Percentiles rank a stretch among this genome's conserved stretches.
Evolutionary conservation across 306 rosid species (phyloP).

Genomic region (Aeschynomene evenia): DNA sequence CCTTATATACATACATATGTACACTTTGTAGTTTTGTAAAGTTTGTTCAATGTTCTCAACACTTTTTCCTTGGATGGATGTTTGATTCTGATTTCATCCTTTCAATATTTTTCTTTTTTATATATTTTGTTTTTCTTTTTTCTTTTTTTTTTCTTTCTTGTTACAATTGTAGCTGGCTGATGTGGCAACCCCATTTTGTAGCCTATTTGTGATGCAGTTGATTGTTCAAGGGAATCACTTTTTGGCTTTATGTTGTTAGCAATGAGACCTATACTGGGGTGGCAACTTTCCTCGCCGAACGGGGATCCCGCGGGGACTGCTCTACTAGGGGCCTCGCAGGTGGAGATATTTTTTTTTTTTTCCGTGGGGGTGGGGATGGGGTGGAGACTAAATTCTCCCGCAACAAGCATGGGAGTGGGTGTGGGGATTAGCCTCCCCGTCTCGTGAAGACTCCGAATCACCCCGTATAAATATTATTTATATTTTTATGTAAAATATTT

Average conservation of each 20-base stretch:
- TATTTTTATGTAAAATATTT: no score
- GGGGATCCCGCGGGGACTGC: no score
- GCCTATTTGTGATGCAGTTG: constrained; percentile 15
- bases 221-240: constrained; percentile 25
- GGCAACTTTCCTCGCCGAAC: no score
- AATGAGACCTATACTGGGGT: not conserved
- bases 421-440: no score
- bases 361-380: no score
- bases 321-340: no score
- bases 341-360: no score
- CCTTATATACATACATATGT: constrained; percentile 18
- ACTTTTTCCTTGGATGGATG: constrained; percentile 33
- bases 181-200: not conserved
- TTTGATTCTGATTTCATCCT: constrained; percentile 28
- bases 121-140: not conserved
- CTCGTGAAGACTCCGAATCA: no score
- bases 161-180: constrained; percentile 19
- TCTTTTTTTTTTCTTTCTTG: constrained; percentile 8
- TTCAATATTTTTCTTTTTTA: constrained; percentile 32
- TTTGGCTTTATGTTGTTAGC: constrained; percentile 9
- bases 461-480: no score
- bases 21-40: constrained; percentile 30
- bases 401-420: no score
- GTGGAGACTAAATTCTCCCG: no score
- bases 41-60: constrained; percentile 22